A percentile compares a stretch with the other conserved stretches of the same genome.
Evolutionary conservation across 257 asterid genomes (phyloP).

Genomic region (Solanum piurae): DNA sequence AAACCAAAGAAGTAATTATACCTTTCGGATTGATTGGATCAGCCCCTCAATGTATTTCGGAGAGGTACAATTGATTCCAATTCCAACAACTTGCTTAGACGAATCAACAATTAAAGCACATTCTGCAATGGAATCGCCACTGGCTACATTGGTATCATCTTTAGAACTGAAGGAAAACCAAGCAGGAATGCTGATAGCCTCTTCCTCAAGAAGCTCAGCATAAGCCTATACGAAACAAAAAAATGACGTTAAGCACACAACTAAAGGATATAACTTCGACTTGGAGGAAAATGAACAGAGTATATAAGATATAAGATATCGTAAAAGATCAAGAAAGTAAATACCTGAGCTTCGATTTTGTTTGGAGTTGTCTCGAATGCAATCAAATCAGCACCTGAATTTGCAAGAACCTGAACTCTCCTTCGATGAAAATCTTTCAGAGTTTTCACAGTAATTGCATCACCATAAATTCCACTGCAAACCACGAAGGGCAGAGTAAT

Average conservation of each 20-base stretch:
- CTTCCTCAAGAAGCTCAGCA: constrained; percentile 69
- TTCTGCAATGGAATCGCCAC: constrained; percentile 54
- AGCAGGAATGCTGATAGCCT: constrained; percentile 35
- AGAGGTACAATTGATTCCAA: constrained; percentile 80
- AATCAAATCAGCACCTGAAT: constrained; percentile 63
- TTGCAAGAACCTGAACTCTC: constrained; percentile 72
- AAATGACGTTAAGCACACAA: neutral
- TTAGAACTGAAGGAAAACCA: constrained; percentile 72
- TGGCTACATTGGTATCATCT: constrained; percentile 48
- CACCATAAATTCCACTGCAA: constrained; percentile 69
- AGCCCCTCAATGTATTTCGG: constrained; percentile 60
- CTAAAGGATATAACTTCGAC: neutral
- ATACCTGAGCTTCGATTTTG: constrained; percentile 68
- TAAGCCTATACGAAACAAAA: constrained; percentile 31
- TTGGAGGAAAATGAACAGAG: neutral
- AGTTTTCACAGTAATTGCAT: constrained; percentile 25
- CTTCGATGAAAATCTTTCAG: constrained; percentile 78
- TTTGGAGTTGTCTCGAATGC: constrained; percentile 92
- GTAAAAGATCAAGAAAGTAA: neutral
- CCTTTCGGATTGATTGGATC: constrained; percentile 48
- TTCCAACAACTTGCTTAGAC: constrained; percentile 37
- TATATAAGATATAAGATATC: neutral
- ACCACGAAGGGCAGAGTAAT: neutral
- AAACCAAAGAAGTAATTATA: neutral
- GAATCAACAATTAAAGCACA: constrained; percentile 57